Base-by-base conservation (phyloP, 768 basidiomycete genomes). In the Cantharellus anzutake region DNA sequence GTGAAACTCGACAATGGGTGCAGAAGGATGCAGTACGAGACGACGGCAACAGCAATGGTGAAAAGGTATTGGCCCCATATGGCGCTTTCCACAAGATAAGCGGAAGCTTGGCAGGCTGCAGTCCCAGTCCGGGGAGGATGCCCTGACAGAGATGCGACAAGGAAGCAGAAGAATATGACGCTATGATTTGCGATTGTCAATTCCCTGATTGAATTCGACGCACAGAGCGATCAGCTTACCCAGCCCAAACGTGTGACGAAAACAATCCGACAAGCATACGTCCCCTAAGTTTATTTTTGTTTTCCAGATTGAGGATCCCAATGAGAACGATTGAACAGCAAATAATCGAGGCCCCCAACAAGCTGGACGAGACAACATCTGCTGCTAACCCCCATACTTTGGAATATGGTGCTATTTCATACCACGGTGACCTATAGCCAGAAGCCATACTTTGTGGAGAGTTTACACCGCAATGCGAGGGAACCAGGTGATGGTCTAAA, bases 21-120 rank as follows among this genome's bases (percentile, higher is more conserved):
- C 11, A 62, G 42, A 11, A 62, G 34, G 16, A 62, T 35, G 44
- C 37, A 52, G 39, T 62, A 62, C 29, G 61, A 62, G 4, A 62
- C 60, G 35, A 39, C 41, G n/a, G 61, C 61, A 2, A 62, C 39
- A 3, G 61, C 44, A 20, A 62, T 41, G 35, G 60, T 61, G 60
- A 60, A 62, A 34, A 61, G 38, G 50, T 62, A 62, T 52, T 62
- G 60, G 50, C n/a, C 14, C 61, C 61, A 62, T 37, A 53, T 42
- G 7, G 42, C 61, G 5, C 44, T 52, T n/a, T 41, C 34, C 16
- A 56, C 51, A 35, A 62, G 20, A 44, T 52, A 14, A 35, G 61
- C 61, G 20, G 50, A 29, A n/a, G 44, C 48, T 2, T 37, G 29
- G 39, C 61, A 62, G 5, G 51, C 20, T 14, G 41, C 35, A 41